Percentiles rank a stretch among this genome's conserved stretches.
These are phyloP conservation scores for Staphylotrichum tortipilum DNA, from an alignment of 495 filamentous ascomycete species.

Conservation along the genomic window DNA sequence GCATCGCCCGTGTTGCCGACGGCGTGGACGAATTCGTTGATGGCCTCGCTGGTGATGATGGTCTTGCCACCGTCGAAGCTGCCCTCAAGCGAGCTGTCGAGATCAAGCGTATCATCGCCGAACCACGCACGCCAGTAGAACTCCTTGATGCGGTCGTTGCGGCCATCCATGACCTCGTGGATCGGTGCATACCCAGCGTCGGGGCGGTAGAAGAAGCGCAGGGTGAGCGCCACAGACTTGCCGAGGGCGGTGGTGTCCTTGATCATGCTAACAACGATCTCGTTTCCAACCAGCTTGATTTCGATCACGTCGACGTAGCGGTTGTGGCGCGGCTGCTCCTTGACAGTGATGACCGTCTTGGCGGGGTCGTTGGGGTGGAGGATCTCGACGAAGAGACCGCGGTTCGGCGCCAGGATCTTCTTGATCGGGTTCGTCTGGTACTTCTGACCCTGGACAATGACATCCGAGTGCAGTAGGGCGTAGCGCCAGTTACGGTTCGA, in stretches of 20 bases:
- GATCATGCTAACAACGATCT: slow-evolving; percentile 78
- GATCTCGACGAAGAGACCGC: slow-evolving; percentile 84
- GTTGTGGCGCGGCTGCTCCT: slow-evolving; percentile 51
- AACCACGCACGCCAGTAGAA: slow-evolving; percentile 99
- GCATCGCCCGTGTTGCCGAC: slow-evolving; percentile 97
- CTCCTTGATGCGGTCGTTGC: slow-evolving; percentile 94
- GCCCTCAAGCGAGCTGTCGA: slow-evolving; percentile 72
- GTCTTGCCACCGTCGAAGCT: slow-evolving; percentile 82
- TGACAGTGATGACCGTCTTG: slow-evolving; percentile 73
- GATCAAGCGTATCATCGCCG: slow-evolving; percentile 73
- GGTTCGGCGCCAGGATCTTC: slow-evolving; percentile 75
- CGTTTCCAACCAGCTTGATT: slow-evolving; percentile 62
- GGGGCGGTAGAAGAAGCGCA: slow-evolving; percentile 85
- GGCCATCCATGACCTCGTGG: slow-evolving; percentile 84
- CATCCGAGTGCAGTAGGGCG: slow-evolving; percentile 93
- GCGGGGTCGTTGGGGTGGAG: slow-evolving; percentile 63
- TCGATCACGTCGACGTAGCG: slow-evolving; percentile 76
- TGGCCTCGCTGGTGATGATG: slow-evolving; percentile 79
- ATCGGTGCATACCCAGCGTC: slow-evolving; percentile 93
- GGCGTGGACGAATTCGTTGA: slow-evolving; percentile 96
- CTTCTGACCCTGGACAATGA: slow-evolving; percentile 89
- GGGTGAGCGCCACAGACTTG: slow-evolving; percentile 65
- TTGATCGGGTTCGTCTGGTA: slow-evolving; percentile 95
- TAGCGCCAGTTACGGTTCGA: slow-evolving; percentile 79
- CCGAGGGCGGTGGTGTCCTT: slow-evolving; percentile 81